Evolutionary conservation across 2,329 filamentous ascomycete genomes (phyloP), one percentile per base, ranked within the genome.

Genomic region (Ophiocordyceps camponoti-saundersi): DNA sequence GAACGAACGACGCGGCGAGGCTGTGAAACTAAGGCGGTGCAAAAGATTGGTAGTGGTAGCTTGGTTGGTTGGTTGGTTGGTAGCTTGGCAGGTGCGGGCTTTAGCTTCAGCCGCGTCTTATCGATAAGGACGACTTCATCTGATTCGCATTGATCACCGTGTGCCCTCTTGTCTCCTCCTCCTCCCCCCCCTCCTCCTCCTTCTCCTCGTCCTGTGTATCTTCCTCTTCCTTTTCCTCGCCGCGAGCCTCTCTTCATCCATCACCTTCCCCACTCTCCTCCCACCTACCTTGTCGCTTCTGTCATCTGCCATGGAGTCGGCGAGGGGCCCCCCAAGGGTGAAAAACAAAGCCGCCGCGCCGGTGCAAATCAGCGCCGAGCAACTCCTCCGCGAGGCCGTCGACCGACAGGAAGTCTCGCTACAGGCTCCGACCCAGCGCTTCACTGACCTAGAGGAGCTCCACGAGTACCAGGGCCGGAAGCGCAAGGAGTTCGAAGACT

Each of bases 271-370:
- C 15, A 6, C 15, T 8, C 64, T 26, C 23, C 23, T 26, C 23
- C 8, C 4, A 26, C 23, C 23, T 4, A 26, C 23, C 23, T 26
- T 26, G 4, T 26, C 23, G 4, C 23, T 5, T 8, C 23, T 8
- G 8, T 8, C 23, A 26, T 26, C 23, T 26, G 76, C 51, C 53
- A 95, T 96, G 89, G 90, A 96, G 72, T 79, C 82, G 48, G 82
- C 85, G 55, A 82, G 90, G 53, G 92, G 90, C 57, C 90, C 92
- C 49, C 90, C 92, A 13, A 75, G 88, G 76, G 92, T 98, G 72
- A 96, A 96, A 67, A 96, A 98, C 73, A 98, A 98, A 82, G 87
- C 85, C 53, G 77, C 92, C 1, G 90, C 90, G 68, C 86, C 83
- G 40, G 72, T 85, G 48, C 82, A 96, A 68, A 95, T 98, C 62